phyloP scores from a whole-genome alignment of 106 monocot species.

The Chionographis japonica region DNA sequence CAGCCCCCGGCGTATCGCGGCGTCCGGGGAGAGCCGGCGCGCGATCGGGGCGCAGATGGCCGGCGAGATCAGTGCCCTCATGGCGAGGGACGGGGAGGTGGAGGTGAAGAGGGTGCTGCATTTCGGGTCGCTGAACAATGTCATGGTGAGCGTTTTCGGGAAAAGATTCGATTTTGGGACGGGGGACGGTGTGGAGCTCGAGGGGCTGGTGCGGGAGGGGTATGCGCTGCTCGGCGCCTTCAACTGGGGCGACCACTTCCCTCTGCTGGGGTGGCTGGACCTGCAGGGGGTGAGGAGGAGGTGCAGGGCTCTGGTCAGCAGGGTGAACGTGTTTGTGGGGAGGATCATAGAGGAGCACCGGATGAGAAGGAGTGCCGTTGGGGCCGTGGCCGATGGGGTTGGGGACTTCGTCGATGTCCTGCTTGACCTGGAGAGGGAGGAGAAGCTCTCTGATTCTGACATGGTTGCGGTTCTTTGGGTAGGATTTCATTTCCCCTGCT shows the following conservation, averaged over 20 bases:
- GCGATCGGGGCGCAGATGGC: conserved; percentile 47
- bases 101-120: conserved; percentile 41
- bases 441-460: conserved; percentile 42
- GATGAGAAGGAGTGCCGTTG: conserved; percentile 7
- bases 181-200: conserved; percentile 38
- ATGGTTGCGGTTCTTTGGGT: conserved; percentile 69
- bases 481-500: background rate
- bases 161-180: conserved; percentile 28
- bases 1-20: conserved; percentile 32
- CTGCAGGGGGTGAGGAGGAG: conserved; percentile 61
- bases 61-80: conserved; percentile 12
- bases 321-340: conserved; percentile 48
- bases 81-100: conserved; percentile 38
- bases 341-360: conserved; percentile 58
- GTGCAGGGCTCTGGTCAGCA: conserved; percentile 27
- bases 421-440: conserved; percentile 29
- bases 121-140: conserved; percentile 43
- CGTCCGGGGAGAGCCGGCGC: conserved; percentile 14
- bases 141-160: conserved; percentile 67
- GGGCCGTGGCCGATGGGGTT: background rate
- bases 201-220: conserved; percentile 56
- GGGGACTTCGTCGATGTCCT: conserved; percentile 47
- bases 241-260: conserved; percentile 70
- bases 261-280: conserved; percentile 51
- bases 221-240: conserved; percentile 57